Conservation (phyloP, 306 rosid species). For the Lagenaria siceraria region DNA sequence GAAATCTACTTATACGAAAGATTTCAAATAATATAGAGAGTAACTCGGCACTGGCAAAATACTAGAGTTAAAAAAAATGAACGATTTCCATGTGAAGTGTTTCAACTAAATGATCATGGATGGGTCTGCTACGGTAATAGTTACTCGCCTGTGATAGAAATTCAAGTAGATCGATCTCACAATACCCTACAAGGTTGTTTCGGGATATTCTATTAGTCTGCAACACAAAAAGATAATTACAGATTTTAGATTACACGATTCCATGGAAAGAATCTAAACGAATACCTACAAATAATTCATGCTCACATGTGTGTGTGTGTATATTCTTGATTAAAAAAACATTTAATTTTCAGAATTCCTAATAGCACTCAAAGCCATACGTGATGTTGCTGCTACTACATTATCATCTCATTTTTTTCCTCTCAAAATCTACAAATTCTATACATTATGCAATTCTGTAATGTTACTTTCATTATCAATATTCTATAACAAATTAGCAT, state of each 20-base stretch:
- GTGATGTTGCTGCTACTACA: background rate
- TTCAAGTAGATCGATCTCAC: slow-evolving; percentile 85
- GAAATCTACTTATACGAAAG: background rate
- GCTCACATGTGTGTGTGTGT: background rate
- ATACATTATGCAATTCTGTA: background rate
- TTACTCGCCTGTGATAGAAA: slow-evolving; percentile 56
- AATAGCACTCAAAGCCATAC: background rate
- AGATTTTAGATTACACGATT: background rate
- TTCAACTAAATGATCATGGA: background rate
- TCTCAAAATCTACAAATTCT: background rate
- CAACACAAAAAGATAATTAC: slow-evolving; percentile 13
- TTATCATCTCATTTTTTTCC: background rate
- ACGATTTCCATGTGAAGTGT: background rate
- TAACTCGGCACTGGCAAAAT: background rate
- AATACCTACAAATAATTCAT: background rate
- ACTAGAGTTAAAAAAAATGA: background rate
- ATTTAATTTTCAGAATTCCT: background rate
- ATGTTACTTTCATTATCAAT: background rate
- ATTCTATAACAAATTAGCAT: background rate
- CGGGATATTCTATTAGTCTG: slow-evolving; percentile 79
- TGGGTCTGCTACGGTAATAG: background rate
- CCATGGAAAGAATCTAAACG: background rate
- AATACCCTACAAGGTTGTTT: slow-evolving; percentile 73
- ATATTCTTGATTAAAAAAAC: background rate
- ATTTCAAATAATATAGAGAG: background rate